A percentile compares a stretch with the other conserved stretches of the same genome.
phyloP scores from a whole-genome alignment of 352 stramenopile species.

The Phytophthora niederhauseri region DNA sequence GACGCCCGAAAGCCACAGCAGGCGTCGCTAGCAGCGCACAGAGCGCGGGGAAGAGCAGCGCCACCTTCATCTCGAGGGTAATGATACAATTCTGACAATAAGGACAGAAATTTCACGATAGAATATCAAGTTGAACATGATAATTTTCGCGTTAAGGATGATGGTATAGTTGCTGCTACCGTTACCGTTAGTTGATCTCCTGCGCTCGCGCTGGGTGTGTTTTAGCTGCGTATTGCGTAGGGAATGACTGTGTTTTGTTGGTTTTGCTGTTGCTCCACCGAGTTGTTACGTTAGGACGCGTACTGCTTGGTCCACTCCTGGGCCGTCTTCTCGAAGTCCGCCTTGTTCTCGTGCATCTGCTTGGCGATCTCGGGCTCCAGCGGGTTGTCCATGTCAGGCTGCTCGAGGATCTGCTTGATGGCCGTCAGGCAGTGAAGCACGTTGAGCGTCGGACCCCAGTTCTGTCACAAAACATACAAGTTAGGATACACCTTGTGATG shows the following conservation, averaged over 20 bases:
- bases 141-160: conserved; percentile 3
- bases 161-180: background rate
- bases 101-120: background rate
- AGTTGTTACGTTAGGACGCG: conserved; percentile 62
- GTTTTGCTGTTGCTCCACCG: background rate
- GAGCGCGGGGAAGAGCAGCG: conserved; percentile 11
- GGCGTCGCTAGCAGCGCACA: conserved; percentile 15
- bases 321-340: conserved; percentile 93
- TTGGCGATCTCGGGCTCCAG: conserved; percentile 96
- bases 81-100: conserved; percentile 28
- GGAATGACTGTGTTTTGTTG: background rate
- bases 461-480: conserved; percentile 43
- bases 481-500: too few relatives aligned
- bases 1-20: conserved; percentile 9
- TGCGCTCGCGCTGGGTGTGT: background rate
- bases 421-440: conserved; percentile 91
- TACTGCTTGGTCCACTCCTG: conserved; percentile 94
- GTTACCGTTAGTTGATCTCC: background rate
- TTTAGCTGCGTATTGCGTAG: conserved; percentile 1
- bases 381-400: conserved; percentile 96
- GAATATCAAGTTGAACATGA: conserved; percentile 9
- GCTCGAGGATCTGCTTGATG: conserved; percentile 95
- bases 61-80: conserved; percentile 10
- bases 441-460: conserved; percentile 97
- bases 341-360: conserved; percentile 93